A percentile compares a stretch with the other conserved stretches of the same genome.
These are phyloP conservation scores for Neurospora discreta DNA, from an alignment of 495 filamentous ascomycete genomes.

Conservation along the genomic window DNA sequence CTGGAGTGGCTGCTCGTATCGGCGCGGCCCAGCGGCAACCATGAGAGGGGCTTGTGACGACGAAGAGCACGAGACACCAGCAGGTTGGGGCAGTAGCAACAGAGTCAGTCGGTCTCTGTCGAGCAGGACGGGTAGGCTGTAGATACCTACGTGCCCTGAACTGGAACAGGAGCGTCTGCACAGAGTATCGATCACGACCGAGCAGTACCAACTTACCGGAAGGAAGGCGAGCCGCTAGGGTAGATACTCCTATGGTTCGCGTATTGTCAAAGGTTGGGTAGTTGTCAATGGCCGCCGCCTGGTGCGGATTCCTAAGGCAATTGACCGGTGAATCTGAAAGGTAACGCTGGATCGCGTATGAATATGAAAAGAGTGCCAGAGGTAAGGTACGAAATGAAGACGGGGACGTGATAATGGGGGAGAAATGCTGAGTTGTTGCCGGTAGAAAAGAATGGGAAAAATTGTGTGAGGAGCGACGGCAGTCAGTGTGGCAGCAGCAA, in stretches of 20 bases:
- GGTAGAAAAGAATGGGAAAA: conserved; percentile 20
- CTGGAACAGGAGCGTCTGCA: neutral
- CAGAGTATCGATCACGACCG: neutral
- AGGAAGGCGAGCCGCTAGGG: conserved; percentile 7
- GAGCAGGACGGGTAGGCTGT: conserved; percentile 4
- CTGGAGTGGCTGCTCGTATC: neutral
- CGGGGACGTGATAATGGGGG: conserved; percentile 3
- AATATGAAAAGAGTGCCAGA: conserved; percentile 25
- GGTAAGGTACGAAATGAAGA: conserved; percentile 20
- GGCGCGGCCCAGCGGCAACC: neutral
- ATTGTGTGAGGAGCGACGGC: conserved; percentile 20
- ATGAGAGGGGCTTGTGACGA: neutral
- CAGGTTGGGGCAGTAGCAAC: neutral
- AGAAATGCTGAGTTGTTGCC: conserved; percentile 17
- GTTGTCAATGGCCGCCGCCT: conserved; percentile 11
- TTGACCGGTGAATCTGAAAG: conserved; percentile 12
- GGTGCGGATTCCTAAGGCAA: conserved; percentile 9
- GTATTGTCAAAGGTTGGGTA: conserved; percentile 1
- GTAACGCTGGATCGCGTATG: conserved; percentile 24
- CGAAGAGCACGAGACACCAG: neutral
- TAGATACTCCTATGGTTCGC: conserved; percentile 8
- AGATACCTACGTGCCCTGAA: neutral
- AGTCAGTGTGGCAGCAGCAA: neutral
- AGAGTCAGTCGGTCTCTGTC: neutral
- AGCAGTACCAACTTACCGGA: conserved; percentile 14